These are phyloP conservation scores for Tremellales sp. DNA, from an alignment of 1,284 basidiomycete genomes.

Conservation along the genomic window DNA sequence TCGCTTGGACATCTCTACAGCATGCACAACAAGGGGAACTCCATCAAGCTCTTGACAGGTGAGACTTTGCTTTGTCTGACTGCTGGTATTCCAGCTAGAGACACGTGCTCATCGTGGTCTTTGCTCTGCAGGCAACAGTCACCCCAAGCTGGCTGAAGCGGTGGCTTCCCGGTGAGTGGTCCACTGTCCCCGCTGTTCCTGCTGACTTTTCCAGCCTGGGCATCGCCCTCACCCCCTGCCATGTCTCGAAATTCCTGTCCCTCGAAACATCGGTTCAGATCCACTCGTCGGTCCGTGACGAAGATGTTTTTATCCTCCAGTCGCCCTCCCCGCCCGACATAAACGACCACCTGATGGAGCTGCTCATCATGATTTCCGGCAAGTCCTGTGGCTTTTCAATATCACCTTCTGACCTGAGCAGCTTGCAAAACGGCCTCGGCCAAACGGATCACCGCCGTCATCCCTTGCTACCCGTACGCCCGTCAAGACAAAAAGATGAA, in stretches of 20 bases:
- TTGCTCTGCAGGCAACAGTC: constrained; percentile 76
- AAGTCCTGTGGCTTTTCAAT: constrained; percentile 11
- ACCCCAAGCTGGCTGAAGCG: constrained; percentile 90
- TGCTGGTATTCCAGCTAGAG: neutral
- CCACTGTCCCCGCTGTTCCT: constrained; percentile 23
- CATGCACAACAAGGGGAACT: constrained; percentile 73
- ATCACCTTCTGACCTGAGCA: constrained; percentile 41
- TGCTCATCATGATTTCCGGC: constrained; percentile 53
- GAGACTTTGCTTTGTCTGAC: constrained; percentile 35
- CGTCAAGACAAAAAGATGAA: constrained; percentile 99
- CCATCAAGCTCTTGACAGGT: constrained; percentile 90
- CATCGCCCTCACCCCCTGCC: constrained; percentile 81
- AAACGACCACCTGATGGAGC: constrained; percentile 54
- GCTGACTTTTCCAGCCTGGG: constrained; percentile 65
- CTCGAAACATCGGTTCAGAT: constrained; percentile 91
- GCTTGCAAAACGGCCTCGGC: constrained; percentile 98
- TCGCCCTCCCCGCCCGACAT: constrained; percentile 48
- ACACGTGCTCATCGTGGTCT: neutral
- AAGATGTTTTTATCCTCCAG: constrained; percentile 96
- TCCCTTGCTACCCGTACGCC: constrained; percentile 96
- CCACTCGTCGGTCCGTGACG: constrained; percentile 90
- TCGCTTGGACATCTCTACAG: too few relatives aligned
- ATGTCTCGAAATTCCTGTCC: constrained; percentile 93
- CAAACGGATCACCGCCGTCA: constrained; percentile 93
- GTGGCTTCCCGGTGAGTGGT: constrained; percentile 86